A percentile compares a stretch with the other conserved stretches of the same genome.
These are phyloP conservation scores for Metschnikowia matae DNA, from an alignment of 805 yeast species.

Conservation along the genomic window DNA sequence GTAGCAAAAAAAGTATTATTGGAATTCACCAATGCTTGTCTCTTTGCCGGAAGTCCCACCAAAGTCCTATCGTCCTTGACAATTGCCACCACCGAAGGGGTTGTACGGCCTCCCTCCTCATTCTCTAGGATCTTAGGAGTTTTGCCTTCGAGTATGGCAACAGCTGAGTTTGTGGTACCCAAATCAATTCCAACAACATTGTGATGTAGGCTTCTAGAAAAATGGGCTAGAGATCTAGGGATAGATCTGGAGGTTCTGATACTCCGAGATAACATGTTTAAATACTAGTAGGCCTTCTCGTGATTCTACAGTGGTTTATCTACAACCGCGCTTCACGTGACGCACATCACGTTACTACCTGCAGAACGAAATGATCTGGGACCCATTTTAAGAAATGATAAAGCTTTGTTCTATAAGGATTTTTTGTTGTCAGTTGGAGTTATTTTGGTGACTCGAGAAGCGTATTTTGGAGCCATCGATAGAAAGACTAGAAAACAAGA, in stretches of 20 bases:
- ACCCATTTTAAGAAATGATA: neutral
- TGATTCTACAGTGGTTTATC: neutral
- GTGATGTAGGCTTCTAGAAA: constrained; percentile 18
- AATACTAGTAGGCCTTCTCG: neutral
- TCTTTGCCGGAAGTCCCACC: constrained; percentile 66
- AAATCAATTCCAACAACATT: constrained; percentile 73
- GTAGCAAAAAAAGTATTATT: constrained; percentile 79
- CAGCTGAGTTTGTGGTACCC: constrained; percentile 86
- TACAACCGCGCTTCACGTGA: neutral
- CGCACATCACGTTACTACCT: neutral
- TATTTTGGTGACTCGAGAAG: neutral
- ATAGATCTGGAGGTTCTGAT: neutral
- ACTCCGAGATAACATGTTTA: neutral
- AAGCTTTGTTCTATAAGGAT: neutral
- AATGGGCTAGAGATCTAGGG: neutral
- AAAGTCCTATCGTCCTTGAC: constrained; percentile 37
- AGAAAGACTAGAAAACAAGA: constrained; percentile 5
- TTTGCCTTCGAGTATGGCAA: constrained; percentile 66
- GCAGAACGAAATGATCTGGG: neutral
- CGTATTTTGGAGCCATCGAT: neutral
- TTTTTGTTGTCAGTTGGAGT: neutral
- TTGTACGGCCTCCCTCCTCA: constrained; percentile 74
- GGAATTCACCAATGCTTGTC: constrained; percentile 74
- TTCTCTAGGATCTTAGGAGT: constrained; percentile 66
- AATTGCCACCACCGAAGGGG: constrained; percentile 75